Evolutionary conservation across 1,284 basidiomycete genomes (phyloP).

Genomic region (Trichosporon faecale): DNA sequence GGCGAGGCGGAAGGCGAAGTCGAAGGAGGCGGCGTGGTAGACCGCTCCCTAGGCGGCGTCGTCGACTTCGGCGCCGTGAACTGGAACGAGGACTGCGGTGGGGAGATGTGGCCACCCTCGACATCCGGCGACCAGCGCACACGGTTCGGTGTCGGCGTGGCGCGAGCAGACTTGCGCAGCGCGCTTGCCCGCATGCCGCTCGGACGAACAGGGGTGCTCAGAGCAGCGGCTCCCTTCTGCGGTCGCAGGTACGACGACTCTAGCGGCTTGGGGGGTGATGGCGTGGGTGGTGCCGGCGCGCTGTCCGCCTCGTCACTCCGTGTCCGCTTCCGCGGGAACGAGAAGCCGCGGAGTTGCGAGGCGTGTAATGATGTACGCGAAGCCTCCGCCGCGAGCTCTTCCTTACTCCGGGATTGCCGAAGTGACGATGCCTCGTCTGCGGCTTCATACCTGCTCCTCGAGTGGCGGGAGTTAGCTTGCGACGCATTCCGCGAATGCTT

Average conservation of each 20-base stretch:
- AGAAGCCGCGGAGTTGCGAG: background rate
- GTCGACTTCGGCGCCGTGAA: background rate
- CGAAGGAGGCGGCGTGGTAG: background rate
- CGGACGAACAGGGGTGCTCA: background rate
- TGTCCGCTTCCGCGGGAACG: background rate
- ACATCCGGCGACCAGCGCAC: slow-evolving; percentile 14
- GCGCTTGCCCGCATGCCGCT: background rate
- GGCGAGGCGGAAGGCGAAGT: background rate
- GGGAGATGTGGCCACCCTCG: background rate
- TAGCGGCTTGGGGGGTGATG: background rate
- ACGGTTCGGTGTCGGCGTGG: background rate
- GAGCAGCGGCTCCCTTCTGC: background rate
- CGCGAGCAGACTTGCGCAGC: background rate
- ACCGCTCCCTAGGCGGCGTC: background rate
- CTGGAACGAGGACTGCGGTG: background rate
- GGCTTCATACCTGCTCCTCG: background rate
- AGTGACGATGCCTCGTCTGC: background rate
- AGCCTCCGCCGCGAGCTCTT: background rate
- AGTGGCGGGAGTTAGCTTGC: background rate
- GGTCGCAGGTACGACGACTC: background rate
- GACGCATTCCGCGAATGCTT: background rate
- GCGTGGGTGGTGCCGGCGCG: background rate
- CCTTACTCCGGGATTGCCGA: background rate
- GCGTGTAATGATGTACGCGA: background rate
- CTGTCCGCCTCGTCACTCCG: background rate